Conservation (phyloP, 129 eudicot species). For the Lonicera japonica region DNA sequence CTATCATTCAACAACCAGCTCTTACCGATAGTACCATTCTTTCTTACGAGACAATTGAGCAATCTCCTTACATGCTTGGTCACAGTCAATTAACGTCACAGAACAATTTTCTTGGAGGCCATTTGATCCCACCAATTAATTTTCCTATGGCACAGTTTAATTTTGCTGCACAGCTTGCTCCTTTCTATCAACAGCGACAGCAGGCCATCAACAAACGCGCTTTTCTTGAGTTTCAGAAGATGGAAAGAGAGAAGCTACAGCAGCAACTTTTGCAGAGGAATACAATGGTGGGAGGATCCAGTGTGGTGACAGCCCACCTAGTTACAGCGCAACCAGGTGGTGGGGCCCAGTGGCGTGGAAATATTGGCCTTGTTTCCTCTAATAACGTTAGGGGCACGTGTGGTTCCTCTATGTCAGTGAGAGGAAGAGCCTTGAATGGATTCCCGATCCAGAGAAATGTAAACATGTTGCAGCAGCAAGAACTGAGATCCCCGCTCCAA, state of each 20-base stretch:
- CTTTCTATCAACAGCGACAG: background rate
- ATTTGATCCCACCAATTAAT: background rate
- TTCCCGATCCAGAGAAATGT: background rate
- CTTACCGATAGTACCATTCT: background rate
- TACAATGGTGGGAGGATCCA: background rate
- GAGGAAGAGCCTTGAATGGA: background rate
- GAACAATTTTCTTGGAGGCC: background rate
- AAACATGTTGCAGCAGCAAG: background rate
- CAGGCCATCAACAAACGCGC: background rate
- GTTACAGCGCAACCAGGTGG: background rate
- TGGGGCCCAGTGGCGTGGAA: too few species aligned
- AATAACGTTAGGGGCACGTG: background rate
- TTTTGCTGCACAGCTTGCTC: background rate
- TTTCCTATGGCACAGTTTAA: background rate
- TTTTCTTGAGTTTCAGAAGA: background rate
- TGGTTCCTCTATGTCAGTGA: background rate
- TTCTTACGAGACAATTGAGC: background rate
- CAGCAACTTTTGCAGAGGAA: slow-evolving; percentile 8
- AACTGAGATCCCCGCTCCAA: background rate
- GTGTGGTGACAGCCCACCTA: background rate
- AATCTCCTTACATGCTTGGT: background rate
- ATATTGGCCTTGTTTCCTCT: background rate
- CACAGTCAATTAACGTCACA: background rate
- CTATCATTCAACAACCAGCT: background rate
- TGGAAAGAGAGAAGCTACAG: slow-evolving; percentile 1